Conservation (phyloP, 2,329 filamentous ascomycete species). For the Pseudogymnoascus sp. region DNA sequence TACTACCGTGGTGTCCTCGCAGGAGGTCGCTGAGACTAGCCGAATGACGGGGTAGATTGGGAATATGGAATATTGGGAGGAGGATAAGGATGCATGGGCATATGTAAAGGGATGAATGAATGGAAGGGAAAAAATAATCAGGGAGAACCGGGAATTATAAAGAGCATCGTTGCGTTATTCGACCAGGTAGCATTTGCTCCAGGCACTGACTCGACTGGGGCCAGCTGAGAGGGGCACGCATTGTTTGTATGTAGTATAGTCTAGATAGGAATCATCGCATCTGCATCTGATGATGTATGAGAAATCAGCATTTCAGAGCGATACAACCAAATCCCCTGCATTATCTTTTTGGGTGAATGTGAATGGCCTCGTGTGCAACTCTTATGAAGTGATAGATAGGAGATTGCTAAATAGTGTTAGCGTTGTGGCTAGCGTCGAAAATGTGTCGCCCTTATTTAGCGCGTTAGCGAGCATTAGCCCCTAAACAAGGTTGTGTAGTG, state of each 20-base stretch:
- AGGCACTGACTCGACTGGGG: neutral
- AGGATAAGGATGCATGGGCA: conserved; percentile 6
- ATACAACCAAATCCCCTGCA: neutral
- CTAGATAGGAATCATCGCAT: conserved; percentile 6
- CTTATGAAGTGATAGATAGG: neutral
- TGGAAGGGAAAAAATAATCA: conserved; percentile 1
- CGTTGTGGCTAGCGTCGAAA: neutral
- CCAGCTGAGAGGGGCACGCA: neutral
- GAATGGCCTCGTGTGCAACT: neutral
- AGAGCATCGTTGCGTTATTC: conserved; percentile 6
- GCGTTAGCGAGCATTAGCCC: neutral
- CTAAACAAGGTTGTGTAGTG: conserved; percentile 4
- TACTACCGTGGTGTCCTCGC: conserved; percentile 44
- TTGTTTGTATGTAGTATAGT: conserved; percentile 9
- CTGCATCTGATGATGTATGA: conserved; percentile 2
- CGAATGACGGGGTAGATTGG: neutral
- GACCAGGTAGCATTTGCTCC: neutral
- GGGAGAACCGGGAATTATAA: neutral
- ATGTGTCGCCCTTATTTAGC: neutral
- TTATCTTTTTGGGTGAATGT: neutral
- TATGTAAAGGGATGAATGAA: conserved; percentile 7
- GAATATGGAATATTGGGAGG: neutral
- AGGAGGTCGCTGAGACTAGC: conserved; percentile 11
- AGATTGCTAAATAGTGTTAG: neutral
- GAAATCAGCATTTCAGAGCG: conserved; percentile 1